These are phyloP conservation scores for Suhomyces tanzawaensis DNA, from an alignment of 805 yeast species.

Conservation along the genomic window DNA sequence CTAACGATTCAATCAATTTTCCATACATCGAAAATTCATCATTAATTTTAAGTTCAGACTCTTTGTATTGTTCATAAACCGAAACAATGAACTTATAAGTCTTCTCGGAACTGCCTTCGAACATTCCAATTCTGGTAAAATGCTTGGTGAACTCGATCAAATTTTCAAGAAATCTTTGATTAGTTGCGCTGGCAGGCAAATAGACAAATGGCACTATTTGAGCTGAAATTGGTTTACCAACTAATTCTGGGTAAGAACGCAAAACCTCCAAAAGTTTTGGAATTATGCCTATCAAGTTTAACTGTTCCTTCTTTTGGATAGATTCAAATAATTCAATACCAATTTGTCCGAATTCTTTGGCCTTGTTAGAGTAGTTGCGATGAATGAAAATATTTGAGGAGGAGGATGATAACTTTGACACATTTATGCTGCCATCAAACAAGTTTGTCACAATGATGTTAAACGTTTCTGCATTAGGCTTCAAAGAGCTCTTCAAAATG, in stretches of 20 bases:
- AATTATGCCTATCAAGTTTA: slow-evolving; percentile 31
- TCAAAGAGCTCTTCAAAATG: slow-evolving; percentile 47
- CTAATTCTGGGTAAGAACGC: slow-evolving; percentile 25
- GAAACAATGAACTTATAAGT: slow-evolving; percentile 26
- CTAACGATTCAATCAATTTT: slow-evolving; percentile 49
- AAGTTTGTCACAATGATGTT: slow-evolving; percentile 47
- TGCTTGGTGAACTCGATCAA: slow-evolving; percentile 22
- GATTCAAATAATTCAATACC: slow-evolving; percentile 46
- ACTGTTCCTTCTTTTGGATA: slow-evolving; percentile 38
- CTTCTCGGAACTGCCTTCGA: slow-evolving; percentile 15
- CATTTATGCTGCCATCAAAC: slow-evolving; percentile 44
- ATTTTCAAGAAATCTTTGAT: neutral
- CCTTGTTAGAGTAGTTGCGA: slow-evolving; percentile 23
- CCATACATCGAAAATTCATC: slow-evolving; percentile 52
- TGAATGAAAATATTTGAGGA: slow-evolving; percentile 5
- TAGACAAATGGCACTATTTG: slow-evolving; percentile 13
- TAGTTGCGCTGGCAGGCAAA: neutral
- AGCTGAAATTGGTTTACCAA: slow-evolving; percentile 17
- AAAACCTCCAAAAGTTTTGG: slow-evolving; percentile 35
- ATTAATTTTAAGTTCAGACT: slow-evolving; percentile 15
- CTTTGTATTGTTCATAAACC: slow-evolving; percentile 34
- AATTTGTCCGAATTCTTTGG: slow-evolving; percentile 42
- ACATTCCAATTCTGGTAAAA: slow-evolving; percentile 17
- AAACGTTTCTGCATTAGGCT: slow-evolving; percentile 58
- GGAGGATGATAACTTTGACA: neutral